Evolutionary conservation across 768 basidiomycete species (phyloP).

Genomic region (Dioszegia crocea): DNA sequence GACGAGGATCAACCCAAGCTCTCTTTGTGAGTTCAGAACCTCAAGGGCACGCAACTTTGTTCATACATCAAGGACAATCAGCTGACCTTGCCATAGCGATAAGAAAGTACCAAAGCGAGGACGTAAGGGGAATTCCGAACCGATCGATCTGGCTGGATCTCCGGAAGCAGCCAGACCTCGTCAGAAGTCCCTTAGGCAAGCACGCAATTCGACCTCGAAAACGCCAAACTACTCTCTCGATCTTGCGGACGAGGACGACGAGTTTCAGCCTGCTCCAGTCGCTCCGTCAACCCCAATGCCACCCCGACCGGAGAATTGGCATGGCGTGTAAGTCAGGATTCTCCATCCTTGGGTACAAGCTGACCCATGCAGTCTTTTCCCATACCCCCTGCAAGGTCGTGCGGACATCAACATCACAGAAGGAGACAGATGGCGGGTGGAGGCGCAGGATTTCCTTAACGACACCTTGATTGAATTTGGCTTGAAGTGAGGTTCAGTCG

Average conservation of each 20-base stretch:
- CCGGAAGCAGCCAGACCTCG: too few species aligned
- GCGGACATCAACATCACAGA: conserved; percentile 65
- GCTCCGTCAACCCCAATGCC: not conserved
- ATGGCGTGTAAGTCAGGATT: conserved; percentile 20
- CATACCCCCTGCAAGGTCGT: conserved; percentile 36
- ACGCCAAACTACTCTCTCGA: too few species aligned
- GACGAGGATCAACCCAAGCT: too few species aligned
- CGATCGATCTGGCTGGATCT: too few species aligned
- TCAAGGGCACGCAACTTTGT: too few species aligned
- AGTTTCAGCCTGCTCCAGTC: not conserved
- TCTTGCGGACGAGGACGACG: not conserved
- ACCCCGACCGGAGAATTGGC: conserved; percentile 14
- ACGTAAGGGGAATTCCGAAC: too few species aligned
- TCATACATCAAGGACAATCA: too few species aligned
- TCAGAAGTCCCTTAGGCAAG: too few species aligned
- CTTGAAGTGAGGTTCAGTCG: conserved; percentile 63
- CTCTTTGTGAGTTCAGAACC: too few species aligned
- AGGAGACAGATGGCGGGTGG: conserved; percentile 69
- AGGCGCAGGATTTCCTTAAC: conserved; percentile 81
- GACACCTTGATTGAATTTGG: conserved; percentile 96
- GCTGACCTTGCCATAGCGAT: too few species aligned
- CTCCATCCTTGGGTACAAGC: not conserved
- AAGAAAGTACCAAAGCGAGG: too few species aligned
- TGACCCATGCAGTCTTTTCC: conserved; percentile 20
- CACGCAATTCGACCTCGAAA: too few species aligned